Conservation (phyloP, 2,329 filamentous ascomycete genomes). For the Ophiostoma himal-ulmi region DNA sequence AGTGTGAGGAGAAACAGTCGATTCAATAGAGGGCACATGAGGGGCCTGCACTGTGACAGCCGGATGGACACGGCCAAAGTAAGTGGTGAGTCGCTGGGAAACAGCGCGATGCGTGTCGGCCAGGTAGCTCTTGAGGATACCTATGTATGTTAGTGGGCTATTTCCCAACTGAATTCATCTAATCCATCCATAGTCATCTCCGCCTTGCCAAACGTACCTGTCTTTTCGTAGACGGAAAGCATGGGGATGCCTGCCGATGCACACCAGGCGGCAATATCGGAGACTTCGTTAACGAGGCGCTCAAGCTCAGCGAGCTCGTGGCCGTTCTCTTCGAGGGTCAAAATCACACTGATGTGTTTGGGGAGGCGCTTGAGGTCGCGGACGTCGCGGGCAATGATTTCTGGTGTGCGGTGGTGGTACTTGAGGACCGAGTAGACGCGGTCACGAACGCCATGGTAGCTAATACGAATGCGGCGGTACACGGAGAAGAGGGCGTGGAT, state of each 20-base stretch:
- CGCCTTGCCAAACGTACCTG: slow-evolving; percentile 52
- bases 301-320: slow-evolving; percentile 70
- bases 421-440: slow-evolving; percentile 76
- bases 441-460: slow-evolving; percentile 72
- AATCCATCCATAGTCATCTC: not conserved
- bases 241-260: slow-evolving; percentile 80
- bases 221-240: slow-evolving; percentile 87
- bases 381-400: slow-evolving; percentile 85
- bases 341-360: slow-evolving; percentile 78
- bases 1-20: slow-evolving; percentile 38
- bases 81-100: slow-evolving; percentile 71
- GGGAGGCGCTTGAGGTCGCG: slow-evolving; percentile 67
- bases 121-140: slow-evolving; percentile 82
- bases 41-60: slow-evolving; percentile 67
- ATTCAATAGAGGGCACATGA: slow-evolving; percentile 56
- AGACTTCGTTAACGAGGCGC: slow-evolving; percentile 78
- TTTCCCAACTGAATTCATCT: not conserved
- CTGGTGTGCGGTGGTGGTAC: slow-evolving; percentile 92
- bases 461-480: slow-evolving; percentile 74
- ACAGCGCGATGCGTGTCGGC: slow-evolving; percentile 77
- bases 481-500: slow-evolving; percentile 81
- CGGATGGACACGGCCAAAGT: slow-evolving; percentile 75
- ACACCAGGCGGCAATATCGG: slow-evolving; percentile 90
- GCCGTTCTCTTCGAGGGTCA: slow-evolving; percentile 66
- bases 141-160: slow-evolving; percentile 41